A percentile compares a stretch with the other conserved stretches of the same genome.
Evolutionary conservation across 2,329 filamentous ascomycete species (phyloP).

Genomic region (Aureobasidium sp.): DNA sequence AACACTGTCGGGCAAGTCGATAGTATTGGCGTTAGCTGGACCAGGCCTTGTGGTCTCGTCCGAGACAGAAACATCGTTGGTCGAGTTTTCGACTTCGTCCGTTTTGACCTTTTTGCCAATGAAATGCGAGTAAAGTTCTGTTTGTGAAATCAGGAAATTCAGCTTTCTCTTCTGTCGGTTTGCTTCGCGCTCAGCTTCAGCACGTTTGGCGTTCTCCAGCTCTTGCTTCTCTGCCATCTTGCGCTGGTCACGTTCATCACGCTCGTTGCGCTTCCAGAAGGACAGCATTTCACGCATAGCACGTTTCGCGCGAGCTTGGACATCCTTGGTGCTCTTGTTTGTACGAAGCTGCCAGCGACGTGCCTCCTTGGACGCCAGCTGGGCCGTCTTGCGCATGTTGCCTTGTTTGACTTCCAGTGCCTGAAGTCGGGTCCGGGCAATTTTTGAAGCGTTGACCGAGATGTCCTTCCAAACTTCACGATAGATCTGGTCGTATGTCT

Average conservation of each 20-base stretch:
- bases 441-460: constrained; percentile 89
- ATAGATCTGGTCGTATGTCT: constrained; percentile 89
- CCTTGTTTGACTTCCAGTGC: constrained; percentile 82
- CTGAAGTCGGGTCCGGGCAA: constrained; percentile 77
- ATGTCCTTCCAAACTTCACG: constrained; percentile 96
- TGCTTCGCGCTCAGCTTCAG: constrained; percentile 94
- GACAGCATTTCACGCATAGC: constrained; percentile 99
- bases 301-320: constrained; percentile 91
- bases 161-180: constrained; percentile 97
- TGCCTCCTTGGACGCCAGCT: constrained; percentile 93
- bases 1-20: constrained; percentile 43
- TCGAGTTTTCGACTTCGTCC: constrained; percentile 84
- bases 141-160: constrained; percentile 98
- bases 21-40: constrained; percentile 36
- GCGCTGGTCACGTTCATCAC: constrained; percentile 88
- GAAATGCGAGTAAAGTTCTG: constrained; percentile 97
- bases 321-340: constrained; percentile 97
- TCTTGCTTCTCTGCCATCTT: constrained; percentile 94
- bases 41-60: constrained; percentile 40
- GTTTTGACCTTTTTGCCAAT: constrained; percentile 99
- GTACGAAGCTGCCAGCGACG: constrained; percentile 95
- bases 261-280: constrained; percentile 98
- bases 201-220: constrained; percentile 91
- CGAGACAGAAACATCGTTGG: constrained; percentile 63
- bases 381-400: constrained; percentile 96